These are phyloP conservation scores for Penicillium mononematosum DNA, from an alignment of 495 filamentous ascomycete genomes.

Conservation along the genomic window DNA sequence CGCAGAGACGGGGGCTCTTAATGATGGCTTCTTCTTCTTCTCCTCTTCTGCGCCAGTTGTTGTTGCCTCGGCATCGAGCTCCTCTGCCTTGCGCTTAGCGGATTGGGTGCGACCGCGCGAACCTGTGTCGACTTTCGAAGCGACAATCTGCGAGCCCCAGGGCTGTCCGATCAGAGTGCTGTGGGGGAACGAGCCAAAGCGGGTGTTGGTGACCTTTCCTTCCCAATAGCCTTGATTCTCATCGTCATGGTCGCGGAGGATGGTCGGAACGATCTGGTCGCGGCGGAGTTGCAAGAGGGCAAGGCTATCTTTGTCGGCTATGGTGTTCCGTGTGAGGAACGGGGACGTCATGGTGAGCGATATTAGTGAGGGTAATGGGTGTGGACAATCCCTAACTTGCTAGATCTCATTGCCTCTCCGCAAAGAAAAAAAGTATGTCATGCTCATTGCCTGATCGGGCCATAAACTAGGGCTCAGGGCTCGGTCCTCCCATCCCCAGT, in stretches of 20 bases:
- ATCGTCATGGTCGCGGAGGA: conserved; percentile 61
- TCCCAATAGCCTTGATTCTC: conserved; percentile 71
- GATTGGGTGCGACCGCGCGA: conserved; percentile 61
- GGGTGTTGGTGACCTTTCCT: conserved; percentile 84
- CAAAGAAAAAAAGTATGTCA: conserved; percentile 26
- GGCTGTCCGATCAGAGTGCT: conserved; percentile 75
- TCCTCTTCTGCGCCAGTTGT: conserved; percentile 29
- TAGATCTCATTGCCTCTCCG: conserved; percentile 12
- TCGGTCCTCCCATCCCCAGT: conserved; percentile 9
- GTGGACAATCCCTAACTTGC: conserved; percentile 2
- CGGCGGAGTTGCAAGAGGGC: conserved; percentile 81
- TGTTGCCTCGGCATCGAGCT: conserved; percentile 33
- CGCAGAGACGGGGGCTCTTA: conserved; percentile 55
- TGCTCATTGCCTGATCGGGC: conserved; percentile 22
- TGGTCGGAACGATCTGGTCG: conserved; percentile 73
- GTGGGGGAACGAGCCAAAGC: conserved; percentile 94
- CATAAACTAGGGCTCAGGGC: conserved; percentile 40
- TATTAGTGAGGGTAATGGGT: background rate
- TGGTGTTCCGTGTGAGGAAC: conserved; percentile 64
- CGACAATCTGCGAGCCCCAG: conserved; percentile 89
- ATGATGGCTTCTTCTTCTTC: conserved; percentile 20
- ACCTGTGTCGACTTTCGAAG: conserved; percentile 86
- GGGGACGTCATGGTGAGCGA: conserved; percentile 55
- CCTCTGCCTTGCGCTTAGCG: conserved; percentile 56
- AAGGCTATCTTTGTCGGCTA: conserved; percentile 55